These are phyloP conservation scores for Pichia cactophila DNA, from an alignment of 1,139 yeast genomes.

Conservation along the genomic window DNA sequence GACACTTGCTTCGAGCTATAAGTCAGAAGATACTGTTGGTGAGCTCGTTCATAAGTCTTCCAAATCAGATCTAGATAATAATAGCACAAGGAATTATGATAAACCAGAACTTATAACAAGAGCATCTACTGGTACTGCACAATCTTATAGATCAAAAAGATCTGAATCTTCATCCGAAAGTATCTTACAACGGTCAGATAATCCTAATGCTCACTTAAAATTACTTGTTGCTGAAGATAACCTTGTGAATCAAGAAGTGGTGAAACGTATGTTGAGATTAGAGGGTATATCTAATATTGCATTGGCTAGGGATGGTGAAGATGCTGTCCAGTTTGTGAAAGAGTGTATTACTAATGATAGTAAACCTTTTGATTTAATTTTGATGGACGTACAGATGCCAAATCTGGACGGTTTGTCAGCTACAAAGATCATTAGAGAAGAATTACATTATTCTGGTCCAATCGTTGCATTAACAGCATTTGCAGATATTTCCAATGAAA, in stretches of 20 bases:
- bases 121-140: constrained; percentile 54
- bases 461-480: constrained; percentile 92
- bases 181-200: not conserved
- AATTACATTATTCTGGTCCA: constrained; percentile 59
- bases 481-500: constrained; percentile 80
- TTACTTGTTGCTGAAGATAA: constrained; percentile 93
- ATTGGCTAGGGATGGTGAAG: constrained; percentile 84
- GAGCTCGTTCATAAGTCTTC: constrained; percentile 6
- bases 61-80: constrained; percentile 3
- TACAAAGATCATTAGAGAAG: constrained; percentile 61
- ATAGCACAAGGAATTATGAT: constrained; percentile 24
- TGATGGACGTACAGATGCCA: constrained; percentile 99
- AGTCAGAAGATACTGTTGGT: not conserved
- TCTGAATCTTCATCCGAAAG: constrained; percentile 13
- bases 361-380: constrained; percentile 58
- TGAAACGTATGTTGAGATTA: constrained; percentile 70
- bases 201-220: constrained; percentile 7
- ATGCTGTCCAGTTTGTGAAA: constrained; percentile 62
- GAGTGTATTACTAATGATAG: constrained; percentile 26
- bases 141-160: constrained; percentile 26
- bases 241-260: constrained; percentile 83
- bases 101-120: constrained; percentile 41
- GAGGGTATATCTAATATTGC: constrained; percentile 70
- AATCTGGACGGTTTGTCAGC: constrained; percentile 81
- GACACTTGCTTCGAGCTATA: not conserved